Evolutionary conservation across 768 basidiomycete species (phyloP).

Genomic region (Collybiopsis luxurians): DNA sequence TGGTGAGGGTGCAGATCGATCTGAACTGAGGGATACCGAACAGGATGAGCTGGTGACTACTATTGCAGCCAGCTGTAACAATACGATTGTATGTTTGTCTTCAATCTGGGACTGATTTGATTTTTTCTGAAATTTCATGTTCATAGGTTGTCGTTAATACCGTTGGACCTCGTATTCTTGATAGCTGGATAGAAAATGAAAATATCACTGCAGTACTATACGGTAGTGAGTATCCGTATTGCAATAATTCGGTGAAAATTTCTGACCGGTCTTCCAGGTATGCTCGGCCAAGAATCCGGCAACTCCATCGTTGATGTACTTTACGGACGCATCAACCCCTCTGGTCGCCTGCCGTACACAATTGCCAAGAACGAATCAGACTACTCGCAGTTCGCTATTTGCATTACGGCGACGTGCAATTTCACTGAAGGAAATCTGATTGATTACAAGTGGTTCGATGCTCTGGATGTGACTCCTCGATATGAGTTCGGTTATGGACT

Average conservation of each 20-base stretch:
- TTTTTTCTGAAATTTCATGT: no score
- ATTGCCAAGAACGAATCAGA: conserved; percentile 51
- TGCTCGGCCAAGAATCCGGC: conserved; percentile 59
- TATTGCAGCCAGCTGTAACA: conserved; percentile 28
- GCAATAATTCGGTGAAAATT: neutral
- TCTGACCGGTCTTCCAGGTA: conserved; percentile 26
- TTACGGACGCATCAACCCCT: conserved; percentile 57
- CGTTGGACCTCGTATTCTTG: conserved; percentile 52
- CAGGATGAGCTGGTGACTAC: neutral
- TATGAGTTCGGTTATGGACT: conserved; percentile 31
- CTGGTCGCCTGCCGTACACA: conserved; percentile 48
- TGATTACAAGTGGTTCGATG: conserved; percentile 37
- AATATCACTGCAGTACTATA: conserved; percentile 40
- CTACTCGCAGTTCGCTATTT: conserved; percentile 28
- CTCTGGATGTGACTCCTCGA: conserved; percentile 11
- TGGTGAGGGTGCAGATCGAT: neutral
- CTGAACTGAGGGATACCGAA: neutral
- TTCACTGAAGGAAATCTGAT: conserved; percentile 8
- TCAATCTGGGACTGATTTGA: conserved; percentile 50
- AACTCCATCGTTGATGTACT: conserved; percentile 55
- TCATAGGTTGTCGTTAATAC: conserved; percentile 53
- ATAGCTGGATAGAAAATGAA: conserved; percentile 60
- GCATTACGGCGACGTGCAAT: neutral
- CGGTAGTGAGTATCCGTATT: neutral
- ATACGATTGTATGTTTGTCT: conserved; percentile 33